Evolutionary conservation across 208 protist genomes (phyloP).

Genomic region (Leishmania major): DNA sequence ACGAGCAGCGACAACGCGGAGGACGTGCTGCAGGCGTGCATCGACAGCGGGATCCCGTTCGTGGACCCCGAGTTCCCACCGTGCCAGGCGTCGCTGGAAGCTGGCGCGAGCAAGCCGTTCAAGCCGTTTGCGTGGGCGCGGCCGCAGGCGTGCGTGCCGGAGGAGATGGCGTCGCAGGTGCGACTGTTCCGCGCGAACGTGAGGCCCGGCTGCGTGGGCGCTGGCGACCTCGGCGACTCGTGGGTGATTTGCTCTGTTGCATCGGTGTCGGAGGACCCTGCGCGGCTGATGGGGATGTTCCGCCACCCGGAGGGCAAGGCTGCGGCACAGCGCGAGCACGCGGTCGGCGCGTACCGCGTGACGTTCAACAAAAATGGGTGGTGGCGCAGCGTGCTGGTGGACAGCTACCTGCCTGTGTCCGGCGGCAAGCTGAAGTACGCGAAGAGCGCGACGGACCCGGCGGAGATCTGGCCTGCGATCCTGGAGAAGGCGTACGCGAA

Average conservation of each 20-base stretch:
- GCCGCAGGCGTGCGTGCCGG: constrained; percentile 49
- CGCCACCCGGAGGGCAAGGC: constrained; percentile 58
- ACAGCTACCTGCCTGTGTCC: constrained; percentile 77
- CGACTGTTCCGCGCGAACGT: constrained; percentile 61
- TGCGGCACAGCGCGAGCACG: constrained; percentile 57
- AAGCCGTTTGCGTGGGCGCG: constrained; percentile 69
- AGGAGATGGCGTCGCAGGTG: constrained; percentile 61
- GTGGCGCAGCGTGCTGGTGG: constrained; percentile 84
- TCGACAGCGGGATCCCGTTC: constrained; percentile 62
- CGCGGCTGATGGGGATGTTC: constrained; percentile 59
- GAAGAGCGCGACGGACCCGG: constrained; percentile 50
- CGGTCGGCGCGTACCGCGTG: constrained; percentile 79
- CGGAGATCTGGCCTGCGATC: constrained; percentile 85
- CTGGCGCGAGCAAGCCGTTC: constrained; percentile 55
- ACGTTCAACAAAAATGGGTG: constrained; percentile 83
- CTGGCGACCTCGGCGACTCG: constrained; percentile 71
- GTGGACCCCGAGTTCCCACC: constrained; percentile 80
- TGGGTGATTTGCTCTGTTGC: constrained; percentile 81
- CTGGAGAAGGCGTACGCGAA: constrained; percentile 92
- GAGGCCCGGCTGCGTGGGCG: constrained; percentile 45
- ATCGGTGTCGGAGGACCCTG: constrained; percentile 49
- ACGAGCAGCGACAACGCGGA: constrained; percentile 50
- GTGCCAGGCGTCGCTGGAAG: constrained; percentile 54
- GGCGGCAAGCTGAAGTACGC: constrained; percentile 60
- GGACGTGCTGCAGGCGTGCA: constrained; percentile 56